Evolutionary conservation across 192 early-diverging fungal species (phyloP).

Genomic region (Kickxella alabastrina): DNA sequence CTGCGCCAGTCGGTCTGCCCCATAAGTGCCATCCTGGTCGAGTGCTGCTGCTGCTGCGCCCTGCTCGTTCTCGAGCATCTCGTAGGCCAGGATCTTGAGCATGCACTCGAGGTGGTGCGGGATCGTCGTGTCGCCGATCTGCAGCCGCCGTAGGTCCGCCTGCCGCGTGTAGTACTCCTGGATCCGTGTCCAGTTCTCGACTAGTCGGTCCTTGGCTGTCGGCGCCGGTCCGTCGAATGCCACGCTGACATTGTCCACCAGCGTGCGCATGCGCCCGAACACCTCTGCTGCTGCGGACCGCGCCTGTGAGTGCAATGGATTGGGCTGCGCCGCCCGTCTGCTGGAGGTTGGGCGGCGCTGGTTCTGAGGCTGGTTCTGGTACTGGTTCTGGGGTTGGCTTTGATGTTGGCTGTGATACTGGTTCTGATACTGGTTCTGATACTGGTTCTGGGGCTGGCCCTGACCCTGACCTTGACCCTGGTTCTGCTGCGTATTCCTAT

Average conservation of each 20-base stretch:
- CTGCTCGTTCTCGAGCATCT: constrained; percentile 14
- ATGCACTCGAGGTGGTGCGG: constrained; percentile 42
- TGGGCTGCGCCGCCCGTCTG: no score
- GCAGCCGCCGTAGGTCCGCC: constrained; percentile 15
- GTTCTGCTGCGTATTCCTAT: not conserved
- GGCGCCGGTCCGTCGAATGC: constrained; percentile 30
- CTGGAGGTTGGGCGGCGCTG: not conserved
- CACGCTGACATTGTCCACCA: constrained; percentile 35
- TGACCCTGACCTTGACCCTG: no score
- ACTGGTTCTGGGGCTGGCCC: no score
- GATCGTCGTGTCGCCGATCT: constrained; percentile 30
- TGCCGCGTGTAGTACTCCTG: constrained; percentile 35
- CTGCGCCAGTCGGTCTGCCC: constrained; percentile 9
- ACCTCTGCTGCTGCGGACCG: constrained; percentile 7
- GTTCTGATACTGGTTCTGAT: no score
- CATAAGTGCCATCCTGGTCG: no score
- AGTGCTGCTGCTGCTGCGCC: not conserved
- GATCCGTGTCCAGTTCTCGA: constrained; percentile 45
- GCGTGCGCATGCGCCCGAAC: constrained; percentile 17
- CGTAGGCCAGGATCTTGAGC: constrained; percentile 19
- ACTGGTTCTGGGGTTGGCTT: not conserved
- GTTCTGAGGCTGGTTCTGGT: not conserved
- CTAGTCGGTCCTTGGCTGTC: constrained; percentile 26
- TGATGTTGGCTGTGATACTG: not conserved
- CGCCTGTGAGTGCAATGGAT: not conserved